Evolutionary conservation across 2,329 filamentous ascomycete species (phyloP).

Genomic region (Fusarium sp.): DNA sequence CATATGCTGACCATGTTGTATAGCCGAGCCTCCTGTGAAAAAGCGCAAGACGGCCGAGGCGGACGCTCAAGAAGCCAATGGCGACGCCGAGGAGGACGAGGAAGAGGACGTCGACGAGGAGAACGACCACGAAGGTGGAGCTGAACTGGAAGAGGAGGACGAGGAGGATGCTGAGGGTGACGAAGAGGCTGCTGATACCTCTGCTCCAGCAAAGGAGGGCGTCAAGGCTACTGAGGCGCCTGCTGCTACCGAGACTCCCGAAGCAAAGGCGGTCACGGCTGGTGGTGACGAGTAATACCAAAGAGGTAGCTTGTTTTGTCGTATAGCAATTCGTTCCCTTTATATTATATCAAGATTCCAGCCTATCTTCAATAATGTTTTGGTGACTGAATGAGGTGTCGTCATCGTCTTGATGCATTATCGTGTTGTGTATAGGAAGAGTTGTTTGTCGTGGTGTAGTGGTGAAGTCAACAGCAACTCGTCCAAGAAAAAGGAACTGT

Average conservation of each 20-base stretch:
- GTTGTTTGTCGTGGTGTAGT: background rate
- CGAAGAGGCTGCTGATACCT: slow-evolving; percentile 40
- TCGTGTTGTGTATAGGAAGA: background rate
- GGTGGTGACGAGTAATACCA: slow-evolving; percentile 45
- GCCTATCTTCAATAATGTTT: background rate
- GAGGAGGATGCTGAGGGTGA: slow-evolving; percentile 46
- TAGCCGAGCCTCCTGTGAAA: slow-evolving; percentile 56
- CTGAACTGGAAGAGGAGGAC: slow-evolving; percentile 5
- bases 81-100: slow-evolving; percentile 50
- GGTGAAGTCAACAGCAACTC: background rate
- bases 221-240: slow-evolving; percentile 38
- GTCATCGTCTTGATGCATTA: background rate
- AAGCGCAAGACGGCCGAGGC: slow-evolving; percentile 60
- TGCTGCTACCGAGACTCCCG: slow-evolving; percentile 42
- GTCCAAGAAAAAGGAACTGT: background rate
- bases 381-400: background rate
- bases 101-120: slow-evolving; percentile 50
- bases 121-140: slow-evolving; percentile 45
- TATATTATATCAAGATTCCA: background rate
- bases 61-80: slow-evolving; percentile 48
- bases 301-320: slow-evolving; percentile 5
- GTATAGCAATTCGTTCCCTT: slow-evolving; percentile 26
- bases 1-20: background rate
- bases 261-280: slow-evolving; percentile 46
- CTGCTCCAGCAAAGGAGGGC: slow-evolving; percentile 39